These are phyloP conservation scores for Clonostachys byssicola DNA, from an alignment of 2,329 filamentous ascomycete species.

Conservation along the genomic window DNA sequence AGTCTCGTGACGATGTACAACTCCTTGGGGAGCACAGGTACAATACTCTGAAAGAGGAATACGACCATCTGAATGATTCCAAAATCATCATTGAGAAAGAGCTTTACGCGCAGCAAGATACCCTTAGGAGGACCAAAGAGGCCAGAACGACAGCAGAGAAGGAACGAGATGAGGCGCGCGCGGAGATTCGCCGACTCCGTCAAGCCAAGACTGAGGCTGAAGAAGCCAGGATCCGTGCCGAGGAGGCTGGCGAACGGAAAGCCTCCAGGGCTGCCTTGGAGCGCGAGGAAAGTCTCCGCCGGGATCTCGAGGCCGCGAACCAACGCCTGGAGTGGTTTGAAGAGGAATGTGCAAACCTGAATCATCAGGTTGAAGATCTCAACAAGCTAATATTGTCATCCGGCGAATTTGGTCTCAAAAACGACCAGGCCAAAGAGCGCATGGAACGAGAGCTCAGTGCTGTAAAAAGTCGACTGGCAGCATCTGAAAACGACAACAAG, in stretches of 20 bases:
- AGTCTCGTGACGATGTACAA: constrained; percentile 91
- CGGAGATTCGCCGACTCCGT: constrained; percentile 77
- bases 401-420: constrained; percentile 81
- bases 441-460: constrained; percentile 88
- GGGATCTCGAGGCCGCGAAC: constrained; percentile 76
- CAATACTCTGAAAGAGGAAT: constrained; percentile 77
- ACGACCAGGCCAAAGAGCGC: constrained; percentile 91
- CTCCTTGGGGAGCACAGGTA: constrained; percentile 88
- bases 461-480: constrained; percentile 81
- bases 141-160: constrained; percentile 75
- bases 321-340: constrained; percentile 76
- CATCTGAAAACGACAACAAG: constrained; percentile 94
- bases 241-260: constrained; percentile 74
- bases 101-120: constrained; percentile 92
- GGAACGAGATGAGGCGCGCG: constrained; percentile 84
- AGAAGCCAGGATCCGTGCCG: constrained; percentile 78
- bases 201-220: constrained; percentile 82
- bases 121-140: constrained; percentile 79
- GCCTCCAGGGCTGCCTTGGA: constrained; percentile 77
- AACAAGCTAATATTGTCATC: constrained; percentile 86
- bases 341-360: constrained; percentile 71
- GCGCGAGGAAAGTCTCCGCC: constrained; percentile 70
- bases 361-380: constrained; percentile 76
- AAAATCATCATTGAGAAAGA: constrained; percentile 99
- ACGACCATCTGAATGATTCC: constrained; percentile 79